These are phyloP conservation scores for Leccinellum luteum DNA, from an alignment of 768 basidiomycete species.

Conservation along the genomic window DNA sequence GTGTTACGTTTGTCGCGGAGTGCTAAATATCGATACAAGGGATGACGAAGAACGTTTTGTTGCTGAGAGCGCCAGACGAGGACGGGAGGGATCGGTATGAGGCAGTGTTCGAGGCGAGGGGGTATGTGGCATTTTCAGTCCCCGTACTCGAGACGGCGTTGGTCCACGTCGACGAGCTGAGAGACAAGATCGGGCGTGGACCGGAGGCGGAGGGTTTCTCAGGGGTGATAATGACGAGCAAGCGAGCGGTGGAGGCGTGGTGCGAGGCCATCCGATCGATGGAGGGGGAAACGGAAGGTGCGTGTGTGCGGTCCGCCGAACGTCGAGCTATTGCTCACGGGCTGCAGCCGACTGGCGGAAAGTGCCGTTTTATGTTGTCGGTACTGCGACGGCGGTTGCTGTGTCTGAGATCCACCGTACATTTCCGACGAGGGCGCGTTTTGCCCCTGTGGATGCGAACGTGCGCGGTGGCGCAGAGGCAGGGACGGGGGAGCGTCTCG, in stretches of 20 bases:
- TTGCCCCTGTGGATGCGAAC: conserved; percentile 25
- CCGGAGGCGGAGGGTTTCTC: conserved; percentile 33
- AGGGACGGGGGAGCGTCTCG: conserved; percentile 70
- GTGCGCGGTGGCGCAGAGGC: conserved; percentile 47
- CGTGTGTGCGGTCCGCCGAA: background rate
- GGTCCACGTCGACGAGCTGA: conserved; percentile 47
- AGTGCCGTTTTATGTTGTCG: conserved; percentile 79
- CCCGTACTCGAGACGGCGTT: conserved; percentile 69
- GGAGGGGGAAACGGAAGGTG: conserved; percentile 12
- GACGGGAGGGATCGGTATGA: conserved; percentile 58
- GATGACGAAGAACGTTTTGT: conserved; percentile 34
- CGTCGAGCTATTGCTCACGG: background rate
- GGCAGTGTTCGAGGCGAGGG: conserved; percentile 40
- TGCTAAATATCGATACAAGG: background rate
- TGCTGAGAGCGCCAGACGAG: conserved; percentile 39
- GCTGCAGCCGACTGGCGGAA: conserved; percentile 47
- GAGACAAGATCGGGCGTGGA: conserved; percentile 39
- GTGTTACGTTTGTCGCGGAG: no score
- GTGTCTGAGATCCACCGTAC: conserved; percentile 32
- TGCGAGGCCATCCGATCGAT: conserved; percentile 34
- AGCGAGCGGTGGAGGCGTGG: conserved; percentile 75
- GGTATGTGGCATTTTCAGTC: conserved; percentile 57
- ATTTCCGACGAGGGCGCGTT: conserved; percentile 36
- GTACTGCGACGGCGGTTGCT: conserved; percentile 55
- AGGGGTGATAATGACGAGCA: conserved; percentile 80